Percentiles rank a stretch among this genome's conserved stretches.
phyloP scores from a whole-genome alignment of 768 basidiomycete species.

The Phlebiopsis gigantea region DNA sequence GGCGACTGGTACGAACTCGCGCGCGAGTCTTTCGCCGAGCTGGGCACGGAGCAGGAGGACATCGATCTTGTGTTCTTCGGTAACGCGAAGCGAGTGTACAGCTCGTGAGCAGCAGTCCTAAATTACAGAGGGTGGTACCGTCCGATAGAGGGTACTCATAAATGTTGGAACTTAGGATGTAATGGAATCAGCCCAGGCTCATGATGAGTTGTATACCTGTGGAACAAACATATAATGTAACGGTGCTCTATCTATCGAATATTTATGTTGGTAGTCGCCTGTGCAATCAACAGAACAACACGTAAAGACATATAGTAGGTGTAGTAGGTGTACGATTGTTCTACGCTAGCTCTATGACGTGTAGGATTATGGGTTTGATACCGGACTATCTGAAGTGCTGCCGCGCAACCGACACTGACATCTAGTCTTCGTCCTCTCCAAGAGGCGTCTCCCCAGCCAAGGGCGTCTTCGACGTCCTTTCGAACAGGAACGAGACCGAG shows the following conservation, averaged over 20 bases:
- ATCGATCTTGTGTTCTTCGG: conserved; percentile 67
- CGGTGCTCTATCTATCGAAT: conserved; percentile 1
- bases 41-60: conserved; percentile 72
- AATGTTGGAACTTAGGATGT: background rate
- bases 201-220: conserved; percentile 1
- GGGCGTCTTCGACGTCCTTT: conserved; percentile 39
- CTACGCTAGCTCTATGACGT: background rate
- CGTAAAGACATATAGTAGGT: background rate
- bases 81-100: conserved; percentile 44
- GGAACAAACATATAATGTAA: background rate
- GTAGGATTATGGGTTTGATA: background rate
- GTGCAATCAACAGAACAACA: conserved; percentile 22
- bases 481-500: conserved; percentile 72
- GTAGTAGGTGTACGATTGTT: background rate
- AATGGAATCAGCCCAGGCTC: background rate
- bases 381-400: background rate
- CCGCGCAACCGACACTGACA: background rate
- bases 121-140: background rate
- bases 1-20: conserved; percentile 81
- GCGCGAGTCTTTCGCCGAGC: conserved; percentile 71
- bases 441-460: conserved; percentile 8
- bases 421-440: background rate
- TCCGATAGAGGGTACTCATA: background rate
- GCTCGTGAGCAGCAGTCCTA: background rate
- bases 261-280: background rate